phyloP scores from a whole-genome alignment of 495 filamentous ascomycete species.

The Annulohypoxylon nitens region DNA sequence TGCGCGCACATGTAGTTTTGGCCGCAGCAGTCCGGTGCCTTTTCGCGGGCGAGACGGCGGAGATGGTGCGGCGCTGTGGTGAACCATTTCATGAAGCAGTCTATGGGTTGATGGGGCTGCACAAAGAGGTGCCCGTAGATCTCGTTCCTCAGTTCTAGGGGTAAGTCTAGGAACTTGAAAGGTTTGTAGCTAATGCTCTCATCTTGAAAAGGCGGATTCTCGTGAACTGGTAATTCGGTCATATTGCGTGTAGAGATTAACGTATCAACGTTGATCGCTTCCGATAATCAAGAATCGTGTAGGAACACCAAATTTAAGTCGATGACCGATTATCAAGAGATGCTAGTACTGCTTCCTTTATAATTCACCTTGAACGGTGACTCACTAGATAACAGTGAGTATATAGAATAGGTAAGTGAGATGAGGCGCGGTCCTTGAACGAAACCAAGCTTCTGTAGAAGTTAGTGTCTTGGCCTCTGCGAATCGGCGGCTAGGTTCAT shows the following conservation, averaged over 20 bases:
- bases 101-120: neutral
- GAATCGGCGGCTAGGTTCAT: neutral
- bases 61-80: conserved; percentile 14
- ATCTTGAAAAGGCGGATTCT: neutral
- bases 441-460: conserved; percentile 10
- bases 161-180: conserved; percentile 30
- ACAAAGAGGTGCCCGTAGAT: conserved; percentile 22
- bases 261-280: no score
- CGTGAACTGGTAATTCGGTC: neutral
- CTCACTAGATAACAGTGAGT: neutral
- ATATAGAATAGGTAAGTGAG: neutral
- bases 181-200: neutral
- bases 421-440: conserved; percentile 1
- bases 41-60: conserved; percentile 15
- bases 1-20: conserved; percentile 17
- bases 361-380: neutral
- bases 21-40: conserved; percentile 19
- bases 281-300: neutral
- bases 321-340: neutral
- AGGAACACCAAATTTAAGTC: neutral
- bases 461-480: conserved; percentile 16
- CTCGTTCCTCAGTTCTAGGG: conserved; percentile 33
- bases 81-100: conserved; percentile 12
- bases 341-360: neutral
- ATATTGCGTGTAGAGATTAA: neutral